Conservation (phyloP, 2,329 filamentous ascomycete genomes). For the Aschersonia sp. region DNA sequence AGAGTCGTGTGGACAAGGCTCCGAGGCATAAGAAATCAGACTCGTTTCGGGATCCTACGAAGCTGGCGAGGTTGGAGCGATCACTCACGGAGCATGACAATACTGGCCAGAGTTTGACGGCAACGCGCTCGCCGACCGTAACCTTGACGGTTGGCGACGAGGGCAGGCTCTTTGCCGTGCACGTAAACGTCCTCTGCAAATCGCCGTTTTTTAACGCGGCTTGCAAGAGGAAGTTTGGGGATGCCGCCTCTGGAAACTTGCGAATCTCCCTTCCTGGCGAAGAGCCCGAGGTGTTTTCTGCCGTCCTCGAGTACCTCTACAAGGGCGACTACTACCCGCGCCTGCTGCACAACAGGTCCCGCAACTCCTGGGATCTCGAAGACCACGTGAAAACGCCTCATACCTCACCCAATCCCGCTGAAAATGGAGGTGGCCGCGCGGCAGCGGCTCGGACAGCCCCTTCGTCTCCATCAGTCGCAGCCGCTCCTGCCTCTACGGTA, state of each 20-base stretch:
- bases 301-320: slow-evolving; percentile 91
- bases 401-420: slow-evolving; percentile 33
- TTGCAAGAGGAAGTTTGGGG: slow-evolving; percentile 49
- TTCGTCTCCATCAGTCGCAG: slow-evolving; percentile 14
- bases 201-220: slow-evolving; percentile 71
- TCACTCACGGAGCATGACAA: slow-evolving; percentile 49
- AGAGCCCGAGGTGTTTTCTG: slow-evolving; percentile 87
- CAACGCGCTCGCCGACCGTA: slow-evolving; percentile 56
- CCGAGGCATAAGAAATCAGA: slow-evolving; percentile 57
- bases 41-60: slow-evolving; percentile 55
- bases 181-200: slow-evolving; percentile 79
- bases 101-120: slow-evolving; percentile 10
- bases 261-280: slow-evolving; percentile 59
- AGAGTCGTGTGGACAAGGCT: slow-evolving; percentile 68
- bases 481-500: slow-evolving; percentile 41
- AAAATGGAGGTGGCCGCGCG: slow-evolving; percentile 29
- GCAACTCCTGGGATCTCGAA: slow-evolving; percentile 82
- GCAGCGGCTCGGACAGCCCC: slow-evolving; percentile 14
- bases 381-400: slow-evolving; percentile 33
- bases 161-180: slow-evolving; percentile 82
- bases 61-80: slow-evolving; percentile 74
- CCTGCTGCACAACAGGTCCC: slow-evolving; percentile 73
- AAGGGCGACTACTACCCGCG: slow-evolving; percentile 92
- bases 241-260: slow-evolving; percentile 59
- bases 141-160: slow-evolving; percentile 75